Percentiles rank a stretch among this genome's conserved stretches.
These are phyloP conservation scores for Cladosporium cucumerinum DNA, from an alignment of 2,329 filamentous ascomycete species.

Conservation along the genomic window DNA sequence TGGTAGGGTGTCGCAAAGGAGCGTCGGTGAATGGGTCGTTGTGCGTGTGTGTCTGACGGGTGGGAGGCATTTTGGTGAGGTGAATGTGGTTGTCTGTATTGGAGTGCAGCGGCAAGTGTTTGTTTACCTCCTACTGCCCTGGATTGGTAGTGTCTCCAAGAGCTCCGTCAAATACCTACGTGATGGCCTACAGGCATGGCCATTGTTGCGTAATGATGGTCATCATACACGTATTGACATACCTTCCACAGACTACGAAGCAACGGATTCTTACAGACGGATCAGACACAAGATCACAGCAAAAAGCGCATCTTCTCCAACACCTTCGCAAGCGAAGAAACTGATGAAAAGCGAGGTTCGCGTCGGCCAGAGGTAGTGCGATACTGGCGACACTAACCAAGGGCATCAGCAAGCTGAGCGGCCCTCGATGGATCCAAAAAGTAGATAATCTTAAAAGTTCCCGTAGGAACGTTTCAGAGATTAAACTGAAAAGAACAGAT, in stretches of 20 bases:
- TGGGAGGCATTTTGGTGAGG: constrained; percentile 4
- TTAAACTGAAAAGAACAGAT: constrained; percentile 17
- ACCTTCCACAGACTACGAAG: background rate
- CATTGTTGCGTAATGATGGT: background rate
- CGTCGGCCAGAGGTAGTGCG: constrained; percentile 13
- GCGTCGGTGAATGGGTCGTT: constrained; percentile 6
- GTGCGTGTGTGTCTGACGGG: background rate
- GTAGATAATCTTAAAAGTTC: constrained; percentile 10
- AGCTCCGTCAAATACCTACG: background rate
- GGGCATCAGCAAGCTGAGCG: constrained; percentile 15
- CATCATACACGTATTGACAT: background rate
- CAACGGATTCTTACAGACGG: background rate
- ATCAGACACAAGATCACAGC: background rate
- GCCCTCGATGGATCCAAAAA: constrained; percentile 14
- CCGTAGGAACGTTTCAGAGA: constrained; percentile 15
- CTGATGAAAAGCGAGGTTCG: constrained; percentile 12
- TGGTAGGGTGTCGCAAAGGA: constrained; percentile 9
- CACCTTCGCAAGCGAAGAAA: constrained; percentile 11
- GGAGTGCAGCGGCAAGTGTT: background rate
- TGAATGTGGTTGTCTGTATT: background rate
- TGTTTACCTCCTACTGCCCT: background rate
- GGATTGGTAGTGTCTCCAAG: background rate
- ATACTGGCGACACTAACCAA: constrained; percentile 16
- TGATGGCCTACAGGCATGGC: background rate
- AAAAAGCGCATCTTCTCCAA: constrained; percentile 8